These are phyloP conservation scores for Debaryomyces nepalensis DNA, from an alignment of 1,139 yeast genomes.

Conservation along the genomic window DNA sequence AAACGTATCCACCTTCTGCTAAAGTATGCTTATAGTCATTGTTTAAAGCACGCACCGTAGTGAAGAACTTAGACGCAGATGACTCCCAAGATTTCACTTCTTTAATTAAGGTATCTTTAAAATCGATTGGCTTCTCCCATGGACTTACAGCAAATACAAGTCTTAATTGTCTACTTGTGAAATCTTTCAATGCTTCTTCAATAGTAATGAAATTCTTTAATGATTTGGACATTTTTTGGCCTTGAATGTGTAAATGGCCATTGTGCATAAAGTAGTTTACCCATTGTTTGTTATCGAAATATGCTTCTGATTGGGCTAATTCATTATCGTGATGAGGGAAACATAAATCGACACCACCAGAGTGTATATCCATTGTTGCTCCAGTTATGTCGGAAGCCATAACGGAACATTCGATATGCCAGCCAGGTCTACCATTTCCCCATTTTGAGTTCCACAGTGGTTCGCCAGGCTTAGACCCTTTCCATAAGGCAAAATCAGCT, in stretches of 20 bases:
- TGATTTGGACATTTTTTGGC: conserved; percentile 96
- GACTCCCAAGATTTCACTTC: conserved; percentile 82
- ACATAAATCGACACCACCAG: conserved; percentile 96
- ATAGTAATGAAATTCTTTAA: conserved; percentile 94
- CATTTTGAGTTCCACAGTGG: conserved; percentile 95
- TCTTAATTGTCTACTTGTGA: conserved; percentile 80
- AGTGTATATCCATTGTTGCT: conserved; percentile 84
- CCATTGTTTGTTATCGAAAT: conserved; percentile 90
- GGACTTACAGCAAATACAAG: conserved; percentile 87
- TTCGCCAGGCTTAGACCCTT: conserved; percentile 95
- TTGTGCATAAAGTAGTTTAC: conserved; percentile 94
- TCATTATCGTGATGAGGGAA: conserved; percentile 99
- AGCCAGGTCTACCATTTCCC: conserved; percentile 97
- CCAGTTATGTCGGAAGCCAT: conserved; percentile 96
- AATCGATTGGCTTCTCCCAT: conserved; percentile 93
- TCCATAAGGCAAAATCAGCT: conserved; percentile 97
- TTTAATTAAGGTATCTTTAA: conserved; percentile 75
- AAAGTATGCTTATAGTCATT: conserved; percentile 61
- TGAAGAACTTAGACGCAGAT: conserved; percentile 78
- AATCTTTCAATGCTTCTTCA: conserved; percentile 78
- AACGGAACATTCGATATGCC: conserved; percentile 99
- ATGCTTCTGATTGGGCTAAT: conserved; percentile 95
- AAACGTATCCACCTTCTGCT: conserved; percentile 48
- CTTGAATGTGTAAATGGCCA: conserved; percentile 97
- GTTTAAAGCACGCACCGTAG: conserved; percentile 77